A percentile compares a stretch with the other conserved stretches of the same genome.
phyloP scores from a whole-genome alignment of 2,329 filamentous ascomycete species.

The Fusarium kyushuense region DNA sequence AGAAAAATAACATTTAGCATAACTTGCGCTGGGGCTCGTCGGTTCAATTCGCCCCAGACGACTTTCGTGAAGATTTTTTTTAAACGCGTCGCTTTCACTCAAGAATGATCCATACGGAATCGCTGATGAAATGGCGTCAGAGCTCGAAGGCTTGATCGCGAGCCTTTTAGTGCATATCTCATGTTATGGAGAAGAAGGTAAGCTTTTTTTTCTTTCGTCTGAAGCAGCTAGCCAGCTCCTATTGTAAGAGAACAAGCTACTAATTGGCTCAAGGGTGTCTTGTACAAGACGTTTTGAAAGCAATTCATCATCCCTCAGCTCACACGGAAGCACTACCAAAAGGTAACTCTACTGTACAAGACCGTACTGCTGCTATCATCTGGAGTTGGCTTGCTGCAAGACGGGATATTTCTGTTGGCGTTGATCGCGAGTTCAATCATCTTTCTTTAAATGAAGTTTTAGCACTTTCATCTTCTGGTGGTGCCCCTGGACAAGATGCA shows the following conservation, averaged over 20 bases:
- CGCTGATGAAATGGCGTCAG: slow-evolving; percentile 51
- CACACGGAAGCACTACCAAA: slow-evolving; percentile 30
- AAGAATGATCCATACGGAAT: slow-evolving; percentile 47
- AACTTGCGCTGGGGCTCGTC: slow-evolving; percentile 38
- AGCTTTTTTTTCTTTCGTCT: slow-evolving; percentile 40
- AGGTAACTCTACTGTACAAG: slow-evolving; percentile 34
- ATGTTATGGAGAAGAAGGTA: slow-evolving; percentile 55
- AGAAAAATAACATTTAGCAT: slow-evolving; percentile 33
- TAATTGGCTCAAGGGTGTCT: slow-evolving; percentile 48
- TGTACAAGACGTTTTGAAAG: slow-evolving; percentile 50
- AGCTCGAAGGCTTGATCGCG: slow-evolving; percentile 56
- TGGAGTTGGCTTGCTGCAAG: slow-evolving; percentile 54
- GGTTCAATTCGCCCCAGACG: slow-evolving; percentile 48
- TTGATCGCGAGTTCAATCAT: slow-evolving; percentile 50
- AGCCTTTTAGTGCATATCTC: slow-evolving; percentile 54
- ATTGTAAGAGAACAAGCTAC: slow-evolving; percentile 13
- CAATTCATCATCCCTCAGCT: slow-evolving; percentile 48
- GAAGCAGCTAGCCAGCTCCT: not conserved
- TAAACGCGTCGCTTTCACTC: slow-evolving; percentile 27
- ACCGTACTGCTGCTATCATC: slow-evolving; percentile 50
- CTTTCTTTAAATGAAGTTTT: slow-evolving; percentile 56
- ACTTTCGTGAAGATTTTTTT: slow-evolving; percentile 38
- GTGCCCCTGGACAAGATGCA: slow-evolving; percentile 20
- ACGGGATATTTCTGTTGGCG: slow-evolving; percentile 54
- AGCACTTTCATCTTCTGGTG: slow-evolving; percentile 26